phyloP scores from a whole-genome alignment of 345 rosid species.

The Eucalyptus caleyi region DNA sequence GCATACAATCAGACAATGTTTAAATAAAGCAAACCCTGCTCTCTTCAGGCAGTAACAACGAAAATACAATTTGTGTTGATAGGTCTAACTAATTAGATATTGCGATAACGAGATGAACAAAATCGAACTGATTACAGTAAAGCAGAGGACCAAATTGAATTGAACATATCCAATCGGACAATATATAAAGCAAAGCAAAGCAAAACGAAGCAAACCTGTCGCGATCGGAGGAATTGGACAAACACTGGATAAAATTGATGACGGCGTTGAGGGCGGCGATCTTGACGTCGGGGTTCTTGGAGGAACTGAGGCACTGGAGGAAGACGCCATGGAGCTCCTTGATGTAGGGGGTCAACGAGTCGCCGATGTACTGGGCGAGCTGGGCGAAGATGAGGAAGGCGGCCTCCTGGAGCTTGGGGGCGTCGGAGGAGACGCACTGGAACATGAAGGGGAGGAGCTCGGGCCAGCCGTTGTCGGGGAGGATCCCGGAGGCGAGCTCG shows the following conservation, averaged over 20 bases:
- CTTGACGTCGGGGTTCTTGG: constrained; percentile 65
- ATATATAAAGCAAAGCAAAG: not conserved
- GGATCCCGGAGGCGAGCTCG: constrained; percentile 82
- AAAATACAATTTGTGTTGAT: not conserved
- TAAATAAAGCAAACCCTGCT: constrained; percentile 8
- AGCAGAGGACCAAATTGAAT: not conserved
- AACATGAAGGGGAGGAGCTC: constrained; percentile 93
- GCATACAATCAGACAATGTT: not conserved
- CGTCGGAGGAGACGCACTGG: constrained; percentile 79
- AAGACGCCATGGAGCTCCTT: constrained; percentile 85
- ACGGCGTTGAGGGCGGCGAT: constrained; percentile 93
- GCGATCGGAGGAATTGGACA: constrained; percentile 54
- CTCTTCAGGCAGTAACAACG: not conserved
- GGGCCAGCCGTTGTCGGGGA: constrained; percentile 91
- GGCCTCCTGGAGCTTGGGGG: constrained; percentile 78
- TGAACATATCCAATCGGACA: not conserved
- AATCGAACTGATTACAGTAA: not conserved
- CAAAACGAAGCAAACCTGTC: constrained; percentile 33
- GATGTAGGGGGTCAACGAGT: constrained; percentile 58
- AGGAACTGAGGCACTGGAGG: constrained; percentile 52
- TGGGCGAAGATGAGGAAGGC: constrained; percentile 90
- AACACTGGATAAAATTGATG: constrained; percentile 85
- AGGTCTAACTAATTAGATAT: not conserved
- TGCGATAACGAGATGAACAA: not conserved
- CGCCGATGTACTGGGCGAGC: constrained; percentile 85